Base-by-base conservation (phyloP, 1,139 yeast species). In the Torulaspora globosa region DNA sequence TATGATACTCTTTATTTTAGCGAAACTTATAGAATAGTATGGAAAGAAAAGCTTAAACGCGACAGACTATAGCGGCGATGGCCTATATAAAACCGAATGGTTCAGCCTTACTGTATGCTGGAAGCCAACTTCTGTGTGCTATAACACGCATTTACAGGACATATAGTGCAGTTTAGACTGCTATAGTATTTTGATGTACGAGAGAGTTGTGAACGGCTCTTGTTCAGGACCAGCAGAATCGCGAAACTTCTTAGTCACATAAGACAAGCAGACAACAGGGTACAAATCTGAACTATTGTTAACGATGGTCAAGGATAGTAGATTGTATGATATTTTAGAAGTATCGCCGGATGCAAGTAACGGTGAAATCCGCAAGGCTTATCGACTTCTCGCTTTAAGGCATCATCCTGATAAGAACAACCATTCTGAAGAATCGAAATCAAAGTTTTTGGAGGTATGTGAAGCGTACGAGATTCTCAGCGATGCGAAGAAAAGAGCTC, bases 391-490 rank as follows among this genome's bases (percentile, higher is more conserved):
- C 29, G 73, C 88, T 14, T 68, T 87, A 11, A 63, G 65, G 10
- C 65, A 75, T 24, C 96, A 87, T 61, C 96, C 96, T 0, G 96
- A 87, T 60, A 87, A 86, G 60, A 68, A 67, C 29, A 58, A 53
- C 68, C 70, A 68, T 34, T 66, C 72, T 1, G 76, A 76, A 60
- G 67, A 64, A 34, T 79, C 84, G 2, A 82, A 82, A 36, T 78
- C 73, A 58, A 75, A 71, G 63, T 80, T 80, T 59, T 80, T 80
- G 62, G 79, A 78, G 56, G 67, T 80, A 44, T 74, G 80, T 6
- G 73, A 69, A 53, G 84, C 84, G n/a, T 80, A 80, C 59, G 82
- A 79, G 57, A 69, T 77, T 29, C 69, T 80, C 41, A 69, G 73
- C 2, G 82, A 80, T 55, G 72, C 69, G 14, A 72, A 71, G 46